Conservation (phyloP, 2,329 filamentous ascomycete species). For the Cytospora piceae region DNA sequence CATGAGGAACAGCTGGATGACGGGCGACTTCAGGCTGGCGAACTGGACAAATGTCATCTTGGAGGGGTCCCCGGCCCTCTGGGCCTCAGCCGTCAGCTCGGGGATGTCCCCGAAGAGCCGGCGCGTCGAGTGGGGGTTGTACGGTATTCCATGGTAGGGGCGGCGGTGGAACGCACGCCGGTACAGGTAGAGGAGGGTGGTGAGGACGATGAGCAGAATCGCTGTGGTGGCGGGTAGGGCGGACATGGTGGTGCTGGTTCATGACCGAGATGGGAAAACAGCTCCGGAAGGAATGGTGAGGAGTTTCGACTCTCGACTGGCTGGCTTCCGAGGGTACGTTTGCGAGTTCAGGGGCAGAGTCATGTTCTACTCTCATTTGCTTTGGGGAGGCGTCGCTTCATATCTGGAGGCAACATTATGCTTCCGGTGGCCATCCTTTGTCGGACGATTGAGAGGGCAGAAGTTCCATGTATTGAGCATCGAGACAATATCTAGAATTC, state of each 20-base stretch:
- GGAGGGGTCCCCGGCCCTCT: slow-evolving; percentile 6
- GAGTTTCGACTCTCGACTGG: background rate
- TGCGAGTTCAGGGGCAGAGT: background rate
- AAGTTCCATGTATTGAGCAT: background rate
- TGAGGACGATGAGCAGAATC: slow-evolving; percentile 16
- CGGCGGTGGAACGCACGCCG: slow-evolving; percentile 24
- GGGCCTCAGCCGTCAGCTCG: slow-evolving; percentile 19
- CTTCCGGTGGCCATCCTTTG: slow-evolving; percentile 6
- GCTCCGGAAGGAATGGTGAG: background rate
- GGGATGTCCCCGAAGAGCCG: slow-evolving; percentile 28
- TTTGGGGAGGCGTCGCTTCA: background rate
- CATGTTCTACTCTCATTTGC: background rate
- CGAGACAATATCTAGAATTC: slow-evolving; percentile 5
- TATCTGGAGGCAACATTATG: background rate
- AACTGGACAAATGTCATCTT: slow-evolving; percentile 21
- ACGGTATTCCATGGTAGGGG: slow-evolving; percentile 25
- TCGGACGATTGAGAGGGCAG: background rate
- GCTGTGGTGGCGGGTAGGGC: slow-evolving; percentile 5
- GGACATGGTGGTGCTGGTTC: slow-evolving; percentile 17
- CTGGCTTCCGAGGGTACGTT: background rate
- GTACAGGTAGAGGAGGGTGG: slow-evolving; percentile 13
- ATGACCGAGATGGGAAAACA: background rate
- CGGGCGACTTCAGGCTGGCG: slow-evolving; percentile 6
- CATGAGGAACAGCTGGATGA: slow-evolving; percentile 20
- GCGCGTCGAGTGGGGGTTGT: slow-evolving; percentile 27